Base-by-base conservation (phyloP, 495 filamentous ascomycete genomes). In the Tuber brumale region DNA sequence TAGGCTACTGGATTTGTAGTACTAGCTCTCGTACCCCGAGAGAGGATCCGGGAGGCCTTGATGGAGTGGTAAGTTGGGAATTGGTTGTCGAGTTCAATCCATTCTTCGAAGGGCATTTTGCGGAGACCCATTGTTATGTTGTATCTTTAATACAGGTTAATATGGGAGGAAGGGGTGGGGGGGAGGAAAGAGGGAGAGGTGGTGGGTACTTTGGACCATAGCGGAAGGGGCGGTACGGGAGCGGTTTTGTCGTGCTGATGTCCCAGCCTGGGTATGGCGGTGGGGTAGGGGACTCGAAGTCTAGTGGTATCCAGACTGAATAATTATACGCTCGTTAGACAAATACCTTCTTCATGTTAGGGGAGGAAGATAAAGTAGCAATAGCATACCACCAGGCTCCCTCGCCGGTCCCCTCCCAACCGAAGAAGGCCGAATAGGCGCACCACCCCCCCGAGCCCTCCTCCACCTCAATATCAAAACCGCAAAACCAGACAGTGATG, bases 81-180 rank as follows among this genome's bases (percentile, higher is more conserved):
- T 70, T 95, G 89, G 80, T 92, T 94, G 85, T 97, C 94, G 51
- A 97, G 89, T 84, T 96, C 91, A 88, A 96, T 95, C 93, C 93
- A 97, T 51, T 93, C 91, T 79, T 91, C 89, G 86, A 90, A 92
- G 76, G 91, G 87, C 87, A 95, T 89, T 37, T 87, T 90, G 70
- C 93, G 88, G 21, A 97, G 86, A 3, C 94, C 94, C 92, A 97
- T 93, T 2, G 92, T 96, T 74, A 94, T 87, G 81, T 93, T 89
- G 79, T 92, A 91, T 27, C 76, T 78, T 39, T 21, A 5, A 21
- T 21, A 46, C 37, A 44, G 51, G 42, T 46, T 72, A 57, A 37
- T 74, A 41, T 37, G 61, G 69, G 6, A 1, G 21, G 6, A 42
- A 42, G 5, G 23, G 41, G 3, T n/a, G 1, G 21, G 70, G 3